Evolutionary conservation across 2,329 filamentous ascomycete genomes (phyloP).

Genomic region (Colletotrichum sp.): DNA sequence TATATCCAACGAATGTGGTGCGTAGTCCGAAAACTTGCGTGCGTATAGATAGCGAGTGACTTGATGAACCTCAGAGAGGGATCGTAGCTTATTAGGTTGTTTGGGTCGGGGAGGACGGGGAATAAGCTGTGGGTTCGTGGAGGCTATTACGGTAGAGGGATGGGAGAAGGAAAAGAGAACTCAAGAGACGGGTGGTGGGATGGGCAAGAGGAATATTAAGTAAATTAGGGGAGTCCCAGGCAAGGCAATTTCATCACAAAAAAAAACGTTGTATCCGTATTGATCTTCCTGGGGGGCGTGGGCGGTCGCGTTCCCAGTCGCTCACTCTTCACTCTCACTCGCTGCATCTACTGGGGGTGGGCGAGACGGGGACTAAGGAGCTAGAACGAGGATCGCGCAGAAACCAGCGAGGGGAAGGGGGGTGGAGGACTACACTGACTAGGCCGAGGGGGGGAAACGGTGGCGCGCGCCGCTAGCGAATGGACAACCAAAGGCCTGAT

Average conservation of each 20-base stretch:
- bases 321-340: neutral
- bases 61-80: slow-evolving; percentile 9
- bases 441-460: slow-evolving; percentile 12
- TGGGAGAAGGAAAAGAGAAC: neutral
- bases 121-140: slow-evolving; percentile 17
- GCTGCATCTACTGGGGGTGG: slow-evolving; percentile 5
- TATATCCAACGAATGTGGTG: slow-evolving; percentile 9
- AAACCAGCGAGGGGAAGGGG: neutral
- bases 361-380: neutral
- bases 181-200: neutral
- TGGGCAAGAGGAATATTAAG: slow-evolving; percentile 12
- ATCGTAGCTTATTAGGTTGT: neutral
- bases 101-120: neutral
- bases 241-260: slow-evolving; percentile 18
- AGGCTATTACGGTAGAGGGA: slow-evolving; percentile 17
- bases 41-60: slow-evolving; percentile 11
- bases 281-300: slow-evolving; percentile 4
- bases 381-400: slow-evolving; percentile 10
- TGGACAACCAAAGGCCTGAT: neutral
- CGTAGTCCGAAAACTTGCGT: neutral
- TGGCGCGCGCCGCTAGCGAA: slow-evolving; percentile 18
- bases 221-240: slow-evolving; percentile 7
- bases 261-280: slow-evolving; percentile 10
- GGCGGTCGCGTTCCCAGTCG: neutral
- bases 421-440: neutral